Percentiles rank a stretch among this genome's conserved stretches.
phyloP scores from a whole-genome alignment of 257 asterid species.

The Lithospermum erythrorhizon region DNA sequence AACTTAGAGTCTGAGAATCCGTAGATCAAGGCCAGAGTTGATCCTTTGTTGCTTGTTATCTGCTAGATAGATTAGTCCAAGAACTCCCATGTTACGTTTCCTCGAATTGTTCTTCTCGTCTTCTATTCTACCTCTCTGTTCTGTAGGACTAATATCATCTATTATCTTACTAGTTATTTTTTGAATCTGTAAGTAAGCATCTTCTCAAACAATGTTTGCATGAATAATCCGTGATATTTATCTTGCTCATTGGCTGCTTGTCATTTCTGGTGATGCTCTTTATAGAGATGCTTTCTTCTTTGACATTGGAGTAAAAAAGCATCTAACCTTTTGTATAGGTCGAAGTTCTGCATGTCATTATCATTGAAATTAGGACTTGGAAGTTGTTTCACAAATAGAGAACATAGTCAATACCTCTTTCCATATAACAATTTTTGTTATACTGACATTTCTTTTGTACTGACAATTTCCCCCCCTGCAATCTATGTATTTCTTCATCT shows the following conservation, averaged over 20 bases:
- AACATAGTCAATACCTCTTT: background rate
- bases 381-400: background rate
- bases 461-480: too few species aligned
- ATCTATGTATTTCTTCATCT: too few species aligned
- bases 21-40: too few species aligned
- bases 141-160: background rate
- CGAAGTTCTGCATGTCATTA: background rate
- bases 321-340: background rate
- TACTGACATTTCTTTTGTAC: too few species aligned
- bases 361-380: background rate
- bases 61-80: background rate
- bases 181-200: slow-evolving; percentile 2
- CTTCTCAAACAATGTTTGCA: background rate
- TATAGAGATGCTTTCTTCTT: background rate
- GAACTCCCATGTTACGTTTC: background rate
- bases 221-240: background rate
- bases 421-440: too few species aligned
- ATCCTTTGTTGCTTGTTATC: too few species aligned
- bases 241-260: background rate
- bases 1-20: too few species aligned
- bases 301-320: background rate
- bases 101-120: background rate
- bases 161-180: background rate
- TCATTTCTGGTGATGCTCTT: slow-evolving; percentile 2
- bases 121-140: background rate